phyloP scores from a whole-genome alignment of 208 protist species.

The Strigomonas culicis region DNA sequence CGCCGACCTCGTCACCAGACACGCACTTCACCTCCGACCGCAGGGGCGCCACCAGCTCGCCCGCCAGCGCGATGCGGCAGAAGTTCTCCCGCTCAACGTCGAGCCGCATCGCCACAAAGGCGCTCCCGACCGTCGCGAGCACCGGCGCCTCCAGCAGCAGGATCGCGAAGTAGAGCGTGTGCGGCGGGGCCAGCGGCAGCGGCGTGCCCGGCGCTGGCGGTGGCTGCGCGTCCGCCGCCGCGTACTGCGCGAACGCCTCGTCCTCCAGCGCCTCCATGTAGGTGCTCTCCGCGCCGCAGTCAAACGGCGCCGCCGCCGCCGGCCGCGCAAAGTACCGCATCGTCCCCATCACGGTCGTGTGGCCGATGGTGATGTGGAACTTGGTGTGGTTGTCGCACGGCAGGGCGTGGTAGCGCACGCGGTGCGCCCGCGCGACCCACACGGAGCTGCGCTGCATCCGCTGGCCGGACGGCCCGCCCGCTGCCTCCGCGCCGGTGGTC shows the following conservation, averaged over 20 bases:
- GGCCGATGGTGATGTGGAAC: conserved; percentile 85
- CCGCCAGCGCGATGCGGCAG: conserved; percentile 72
- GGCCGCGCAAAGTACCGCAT: conserved; percentile 66
- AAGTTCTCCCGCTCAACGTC: conserved; percentile 66
- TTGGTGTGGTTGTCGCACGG: conserved; percentile 55
- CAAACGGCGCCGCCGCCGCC: conserved; percentile 11
- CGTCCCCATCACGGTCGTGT: conserved; percentile 82
- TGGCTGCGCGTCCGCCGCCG: too few relatives aligned
- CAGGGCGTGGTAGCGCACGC: conserved; percentile 77
- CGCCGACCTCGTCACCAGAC: not conserved
- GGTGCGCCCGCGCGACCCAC: conserved; percentile 58
- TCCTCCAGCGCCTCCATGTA: conserved; percentile 15
- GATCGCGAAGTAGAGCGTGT: not conserved
- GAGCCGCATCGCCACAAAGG: conserved; percentile 66
- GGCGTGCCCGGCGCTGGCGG: too few relatives aligned
- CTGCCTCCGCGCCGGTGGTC: not conserved
- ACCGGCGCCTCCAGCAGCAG: conserved; percentile 18
- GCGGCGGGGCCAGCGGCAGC: not conserved
- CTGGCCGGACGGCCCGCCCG: conserved; percentile 8
- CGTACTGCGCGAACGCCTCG: not conserved
- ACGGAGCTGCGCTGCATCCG: conserved; percentile 7
- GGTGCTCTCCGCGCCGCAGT: conserved; percentile 8
- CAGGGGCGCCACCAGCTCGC: conserved; percentile 35
- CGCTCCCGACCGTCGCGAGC: conserved; percentile 13
- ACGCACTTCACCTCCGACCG: not conserved